Percentiles rank a stretch among this genome's conserved stretches.
phyloP scores from a whole-genome alignment of 805 yeast species.

The Lipomyces starkeyi region DNA sequence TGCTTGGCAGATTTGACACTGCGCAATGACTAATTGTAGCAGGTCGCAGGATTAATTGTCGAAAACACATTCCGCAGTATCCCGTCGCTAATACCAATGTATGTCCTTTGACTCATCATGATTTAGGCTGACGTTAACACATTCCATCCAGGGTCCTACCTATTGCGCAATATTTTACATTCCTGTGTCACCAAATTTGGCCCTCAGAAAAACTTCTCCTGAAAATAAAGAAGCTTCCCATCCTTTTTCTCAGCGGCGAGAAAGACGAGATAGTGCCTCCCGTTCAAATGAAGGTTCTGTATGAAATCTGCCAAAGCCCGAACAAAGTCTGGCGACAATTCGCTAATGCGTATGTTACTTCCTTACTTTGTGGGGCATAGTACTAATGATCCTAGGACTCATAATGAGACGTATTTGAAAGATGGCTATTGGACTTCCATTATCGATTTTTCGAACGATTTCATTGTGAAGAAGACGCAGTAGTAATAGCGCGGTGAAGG shows the following conservation, averaged over 20 bases:
- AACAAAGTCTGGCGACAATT: constrained; percentile 57
- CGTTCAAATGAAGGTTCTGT: constrained; percentile 69
- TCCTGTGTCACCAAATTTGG: constrained; percentile 82
- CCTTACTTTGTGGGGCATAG: background rate
- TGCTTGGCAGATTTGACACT: background rate
- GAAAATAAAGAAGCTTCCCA: constrained; percentile 62
- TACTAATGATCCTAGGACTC: constrained; percentile 53
- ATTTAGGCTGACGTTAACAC: constrained; percentile 6
- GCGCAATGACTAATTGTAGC: constrained; percentile 15
- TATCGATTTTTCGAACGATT: constrained; percentile 52
- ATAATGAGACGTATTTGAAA: constrained; percentile 82
- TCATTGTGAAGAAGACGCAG: constrained; percentile 26
- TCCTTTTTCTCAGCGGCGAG: constrained; percentile 72
- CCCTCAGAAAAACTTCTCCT: constrained; percentile 68
- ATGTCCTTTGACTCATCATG: constrained; percentile 3
- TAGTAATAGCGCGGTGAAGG: background rate
- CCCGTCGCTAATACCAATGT: constrained; percentile 59
- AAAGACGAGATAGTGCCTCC: constrained; percentile 94
- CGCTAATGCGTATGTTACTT: constrained; percentile 47
- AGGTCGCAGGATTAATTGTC: constrained; percentile 68
- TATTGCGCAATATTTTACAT: constrained; percentile 58
- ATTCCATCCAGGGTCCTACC: constrained; percentile 71
- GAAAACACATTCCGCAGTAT: constrained; percentile 88
- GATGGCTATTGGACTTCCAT: constrained; percentile 79
- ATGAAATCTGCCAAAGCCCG: constrained; percentile 55